phyloP scores from a whole-genome alignment of 1,284 basidiomycete genomes.

The Moesziomyces sp. region DNA sequence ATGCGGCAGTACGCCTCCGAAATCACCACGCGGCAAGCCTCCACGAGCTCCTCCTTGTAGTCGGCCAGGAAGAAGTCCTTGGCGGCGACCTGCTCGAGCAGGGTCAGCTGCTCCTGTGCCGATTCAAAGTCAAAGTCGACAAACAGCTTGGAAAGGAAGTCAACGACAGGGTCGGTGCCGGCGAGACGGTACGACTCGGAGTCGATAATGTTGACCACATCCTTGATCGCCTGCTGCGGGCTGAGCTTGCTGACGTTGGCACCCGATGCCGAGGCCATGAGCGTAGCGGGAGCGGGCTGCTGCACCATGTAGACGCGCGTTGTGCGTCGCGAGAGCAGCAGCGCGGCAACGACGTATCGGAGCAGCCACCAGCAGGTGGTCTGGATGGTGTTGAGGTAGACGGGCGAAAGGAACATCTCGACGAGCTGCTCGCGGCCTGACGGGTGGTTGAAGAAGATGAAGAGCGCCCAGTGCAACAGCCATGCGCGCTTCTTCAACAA shows the following conservation, averaged over 20 bases:
- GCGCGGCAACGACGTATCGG: conserved; percentile 91
- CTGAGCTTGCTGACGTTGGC: conserved; percentile 58
- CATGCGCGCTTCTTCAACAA: conserved; percentile 93
- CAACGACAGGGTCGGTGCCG: conserved; percentile 91
- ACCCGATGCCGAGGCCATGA: conserved; percentile 40
- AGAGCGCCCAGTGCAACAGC: conserved; percentile 97
- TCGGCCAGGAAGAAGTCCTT: conserved; percentile 94
- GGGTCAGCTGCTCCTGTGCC: conserved; percentile 82
- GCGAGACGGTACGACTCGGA: conserved; percentile 72
- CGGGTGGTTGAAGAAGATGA: conserved; percentile 97
- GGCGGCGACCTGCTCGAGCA: conserved; percentile 83
- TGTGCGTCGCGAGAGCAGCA: conserved; percentile 85
- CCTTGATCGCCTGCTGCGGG: conserved; percentile 63
- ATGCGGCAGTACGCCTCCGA: conserved; percentile 98
- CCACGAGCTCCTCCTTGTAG: conserved; percentile 91
- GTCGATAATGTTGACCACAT: conserved; percentile 63
- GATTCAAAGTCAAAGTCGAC: conserved; percentile 90
- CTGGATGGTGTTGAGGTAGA: conserved; percentile 98
- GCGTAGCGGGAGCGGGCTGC: conserved; percentile 42
- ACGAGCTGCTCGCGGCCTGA: conserved; percentile 91
- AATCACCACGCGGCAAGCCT: conserved; percentile 93
- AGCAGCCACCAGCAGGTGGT: conserved; percentile 94
- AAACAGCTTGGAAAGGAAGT: conserved; percentile 92
- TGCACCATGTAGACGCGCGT: conserved; percentile 62
- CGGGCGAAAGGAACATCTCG: conserved; percentile 93